Percentiles rank a stretch among this genome's conserved stretches.
Evolutionary conservation across 805 yeast species (phyloP).

Genomic region (Hanseniaspora valbyensis): DNA sequence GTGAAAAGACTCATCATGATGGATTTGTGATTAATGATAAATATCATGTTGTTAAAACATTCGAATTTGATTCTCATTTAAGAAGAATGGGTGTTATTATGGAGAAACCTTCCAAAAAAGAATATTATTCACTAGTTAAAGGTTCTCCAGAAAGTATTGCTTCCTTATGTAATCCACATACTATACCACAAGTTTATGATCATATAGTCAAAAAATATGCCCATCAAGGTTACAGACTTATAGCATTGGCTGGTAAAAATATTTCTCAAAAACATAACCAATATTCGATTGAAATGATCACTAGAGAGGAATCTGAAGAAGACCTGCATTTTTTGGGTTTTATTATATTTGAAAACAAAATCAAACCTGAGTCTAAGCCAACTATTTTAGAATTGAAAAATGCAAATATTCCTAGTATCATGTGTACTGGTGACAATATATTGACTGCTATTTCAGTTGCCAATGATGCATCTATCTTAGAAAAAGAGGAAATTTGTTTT

Average conservation of each 20-base stretch:
- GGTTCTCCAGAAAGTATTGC: constrained; percentile 96
- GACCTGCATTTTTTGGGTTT: constrained; percentile 72
- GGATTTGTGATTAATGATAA: constrained; percentile 30
- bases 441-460: constrained; percentile 92
- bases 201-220: constrained; percentile 73
- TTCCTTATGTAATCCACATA: constrained; percentile 57
- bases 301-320: constrained; percentile 59
- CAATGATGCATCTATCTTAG: constrained; percentile 63
- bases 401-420: constrained; percentile 71
- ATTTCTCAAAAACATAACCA: constrained; percentile 27
- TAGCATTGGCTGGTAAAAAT: constrained; percentile 75
- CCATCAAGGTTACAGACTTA: constrained; percentile 87
- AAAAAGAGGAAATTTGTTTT: constrained; percentile 37
- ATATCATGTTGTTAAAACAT: constrained; percentile 37
- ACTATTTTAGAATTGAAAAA: constrained; percentile 49
- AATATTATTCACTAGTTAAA: constrained; percentile 52
- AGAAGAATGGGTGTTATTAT: constrained; percentile 86
- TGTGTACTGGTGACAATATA: constrained; percentile 98
- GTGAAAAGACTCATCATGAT: constrained; percentile 43
- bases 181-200: constrained; percentile 66
- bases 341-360: constrained; percentile 81
- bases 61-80: constrained; percentile 73
- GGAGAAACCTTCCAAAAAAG: constrained; percentile 30
- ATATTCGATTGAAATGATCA: constrained; percentile 37
- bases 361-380: constrained; percentile 55